Evolutionary conservation across 257 asterid genomes (phyloP).

Genomic region (Nemophila menziesii): DNA sequence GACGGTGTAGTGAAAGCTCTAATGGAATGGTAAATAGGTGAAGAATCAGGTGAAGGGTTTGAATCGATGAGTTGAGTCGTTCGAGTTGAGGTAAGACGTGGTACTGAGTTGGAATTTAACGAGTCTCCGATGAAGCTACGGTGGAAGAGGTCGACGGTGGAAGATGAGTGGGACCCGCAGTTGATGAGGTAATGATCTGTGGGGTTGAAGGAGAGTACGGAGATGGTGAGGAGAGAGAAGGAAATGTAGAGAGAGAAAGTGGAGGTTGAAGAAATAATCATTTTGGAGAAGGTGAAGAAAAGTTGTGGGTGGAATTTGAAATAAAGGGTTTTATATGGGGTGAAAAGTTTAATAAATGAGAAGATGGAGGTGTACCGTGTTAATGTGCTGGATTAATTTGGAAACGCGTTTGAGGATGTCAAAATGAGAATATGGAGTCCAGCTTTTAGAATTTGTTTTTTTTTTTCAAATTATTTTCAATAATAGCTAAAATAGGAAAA

Average conservation of each 20-base stretch:
- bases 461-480: too few species aligned
- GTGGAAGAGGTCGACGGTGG: slow-evolving; percentile 40
- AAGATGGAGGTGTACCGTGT: neutral
- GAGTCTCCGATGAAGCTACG: slow-evolving; percentile 54
- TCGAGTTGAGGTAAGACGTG: slow-evolving; percentile 28
- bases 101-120: slow-evolving; percentile 3
- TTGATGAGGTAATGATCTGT: slow-evolving; percentile 51
- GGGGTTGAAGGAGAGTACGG: slow-evolving; percentile 42
- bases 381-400: neutral
- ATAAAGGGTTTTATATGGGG: neutral
- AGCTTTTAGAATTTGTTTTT: too few species aligned
- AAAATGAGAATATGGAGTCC: too few species aligned
- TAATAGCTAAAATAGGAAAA: too few species aligned
- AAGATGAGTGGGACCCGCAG: slow-evolving; percentile 45
- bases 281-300: slow-evolving; percentile 12
- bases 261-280: slow-evolving; percentile 23
- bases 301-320: neutral
- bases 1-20: slow-evolving; percentile 55
- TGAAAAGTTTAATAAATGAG: neutral
- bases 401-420: too few species aligned
- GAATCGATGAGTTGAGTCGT: slow-evolving; percentile 21
- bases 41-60: slow-evolving; percentile 16
- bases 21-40: slow-evolving; percentile 55
- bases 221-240: slow-evolving; percentile 23
- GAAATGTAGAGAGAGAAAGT: slow-evolving; percentile 4